Evolutionary conservation across 2,329 filamentous ascomycete species (phyloP).

Genomic region (Elsinoe necatrix): DNA sequence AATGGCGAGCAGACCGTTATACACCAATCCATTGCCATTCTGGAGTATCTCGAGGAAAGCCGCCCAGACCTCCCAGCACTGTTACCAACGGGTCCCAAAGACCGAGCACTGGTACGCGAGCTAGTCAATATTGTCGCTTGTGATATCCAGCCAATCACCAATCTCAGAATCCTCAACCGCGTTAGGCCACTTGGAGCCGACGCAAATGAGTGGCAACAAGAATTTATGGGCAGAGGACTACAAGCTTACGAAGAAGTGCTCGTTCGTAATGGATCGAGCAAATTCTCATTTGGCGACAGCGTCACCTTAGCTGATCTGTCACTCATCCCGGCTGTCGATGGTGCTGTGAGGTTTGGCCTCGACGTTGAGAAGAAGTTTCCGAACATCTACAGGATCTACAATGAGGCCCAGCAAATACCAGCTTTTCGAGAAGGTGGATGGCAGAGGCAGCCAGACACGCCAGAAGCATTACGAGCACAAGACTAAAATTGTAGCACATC

Average conservation of each 20-base stretch:
- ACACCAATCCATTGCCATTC: conserved; percentile 48
- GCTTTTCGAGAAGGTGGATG: conserved; percentile 48
- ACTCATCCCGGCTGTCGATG: conserved; percentile 51
- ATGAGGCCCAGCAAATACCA: conserved; percentile 40
- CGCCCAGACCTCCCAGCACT: conserved; percentile 37
- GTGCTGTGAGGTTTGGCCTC: conserved; percentile 48
- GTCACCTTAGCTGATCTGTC: conserved; percentile 52
- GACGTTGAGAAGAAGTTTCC: conserved; percentile 42
- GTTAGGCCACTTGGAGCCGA: conserved; percentile 40
- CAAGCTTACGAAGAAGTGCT: conserved; percentile 47
- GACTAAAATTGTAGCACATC: no score
- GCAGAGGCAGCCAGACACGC: conserved; percentile 47
- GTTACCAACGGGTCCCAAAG: conserved; percentile 36
- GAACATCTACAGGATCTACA: conserved; percentile 39
- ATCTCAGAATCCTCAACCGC: conserved; percentile 45
- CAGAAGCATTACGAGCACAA: conserved; percentile 34
- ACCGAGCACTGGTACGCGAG: conserved; percentile 45
- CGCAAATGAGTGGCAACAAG: conserved; percentile 43
- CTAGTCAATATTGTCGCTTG: conserved; percentile 47
- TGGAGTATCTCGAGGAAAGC: conserved; percentile 55
- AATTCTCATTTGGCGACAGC: conserved; percentile 48
- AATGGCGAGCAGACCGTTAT: background rate
- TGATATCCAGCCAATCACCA: conserved; percentile 55
- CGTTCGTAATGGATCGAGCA: conserved; percentile 34
- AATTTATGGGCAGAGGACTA: conserved; percentile 47